Evolutionary conservation across 441 rosid species (phyloP).

Genomic region (Euphorbia schlechtendalii): DNA sequence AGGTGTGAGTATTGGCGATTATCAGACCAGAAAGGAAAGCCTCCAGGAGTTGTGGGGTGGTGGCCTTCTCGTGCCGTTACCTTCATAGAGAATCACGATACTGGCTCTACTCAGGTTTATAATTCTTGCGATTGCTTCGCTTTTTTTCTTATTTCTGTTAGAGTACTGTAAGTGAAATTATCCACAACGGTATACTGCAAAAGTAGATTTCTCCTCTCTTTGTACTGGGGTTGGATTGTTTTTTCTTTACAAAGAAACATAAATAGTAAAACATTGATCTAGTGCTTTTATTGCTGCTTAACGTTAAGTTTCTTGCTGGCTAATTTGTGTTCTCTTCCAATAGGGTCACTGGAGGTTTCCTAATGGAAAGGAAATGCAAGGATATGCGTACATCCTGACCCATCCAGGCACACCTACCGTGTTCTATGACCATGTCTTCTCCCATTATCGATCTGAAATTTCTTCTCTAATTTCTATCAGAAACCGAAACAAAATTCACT

Average conservation of each 20-base stretch:
- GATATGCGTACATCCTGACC: constrained; percentile 87
- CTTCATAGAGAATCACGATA: constrained; percentile 93
- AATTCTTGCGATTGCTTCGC: constrained; percentile 9
- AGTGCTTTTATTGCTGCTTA: background rate
- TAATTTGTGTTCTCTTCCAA: background rate
- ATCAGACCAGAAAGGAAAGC: constrained; percentile 80
- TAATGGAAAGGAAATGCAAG: constrained; percentile 87
- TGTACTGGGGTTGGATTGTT: background rate
- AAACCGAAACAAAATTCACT: constrained; percentile 63
- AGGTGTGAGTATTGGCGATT: constrained; percentile 93
- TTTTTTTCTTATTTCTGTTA: background rate
- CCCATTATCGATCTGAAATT: constrained; percentile 65
- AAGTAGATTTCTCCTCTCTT: constrained; percentile 8
- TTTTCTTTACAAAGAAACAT: background rate
- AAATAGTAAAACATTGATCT: background rate
- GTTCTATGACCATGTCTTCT: constrained; percentile 77
- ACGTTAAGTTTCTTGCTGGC: constrained; percentile 6
- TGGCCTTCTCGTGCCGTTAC: constrained; percentile 99
- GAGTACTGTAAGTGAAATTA: background rate
- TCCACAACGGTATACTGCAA: background rate
- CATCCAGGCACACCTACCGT: constrained; percentile 97
- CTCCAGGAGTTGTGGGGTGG: constrained; percentile 98
- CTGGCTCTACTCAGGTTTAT: constrained; percentile 95
- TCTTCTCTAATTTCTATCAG: constrained; percentile 65
- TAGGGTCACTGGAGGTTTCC: constrained; percentile 99